Conservation (phyloP, 345 rosid genomes). For the Camelina sativa region DNA sequence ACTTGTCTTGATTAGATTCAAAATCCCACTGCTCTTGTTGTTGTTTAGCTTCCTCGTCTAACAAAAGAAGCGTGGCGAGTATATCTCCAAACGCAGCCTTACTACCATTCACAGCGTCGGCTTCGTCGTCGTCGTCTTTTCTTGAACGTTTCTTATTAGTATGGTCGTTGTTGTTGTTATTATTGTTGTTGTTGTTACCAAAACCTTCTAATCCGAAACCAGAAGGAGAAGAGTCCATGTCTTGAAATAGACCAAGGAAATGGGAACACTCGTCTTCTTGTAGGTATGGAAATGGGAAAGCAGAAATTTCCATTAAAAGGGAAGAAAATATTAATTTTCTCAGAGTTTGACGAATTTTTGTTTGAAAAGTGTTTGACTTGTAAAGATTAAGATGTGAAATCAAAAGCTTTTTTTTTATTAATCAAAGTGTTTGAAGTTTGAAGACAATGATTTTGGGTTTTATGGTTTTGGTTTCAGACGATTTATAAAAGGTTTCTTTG, state of each 20-base stretch:
- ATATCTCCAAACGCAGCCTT: constrained; percentile 45
- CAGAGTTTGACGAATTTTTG: constrained; percentile 34
- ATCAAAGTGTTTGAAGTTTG: constrained; percentile 37
- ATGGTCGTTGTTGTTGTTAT: constrained; percentile 28
- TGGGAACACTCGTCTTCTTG: constrained; percentile 55
- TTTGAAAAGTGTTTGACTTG: constrained; percentile 44
- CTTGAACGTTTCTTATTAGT: constrained; percentile 48
- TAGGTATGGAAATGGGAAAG: constrained; percentile 67
- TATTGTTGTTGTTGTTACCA: constrained; percentile 40
- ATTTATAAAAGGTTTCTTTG: constrained; percentile 43
- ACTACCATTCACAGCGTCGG: constrained; percentile 26
- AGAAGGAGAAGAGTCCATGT: constrained; percentile 48
- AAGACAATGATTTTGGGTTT: constrained; percentile 25
- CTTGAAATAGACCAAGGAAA: constrained; percentile 45
- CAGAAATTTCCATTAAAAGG: constrained; percentile 56
- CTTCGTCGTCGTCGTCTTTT: constrained; percentile 46
- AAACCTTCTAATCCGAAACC: constrained; percentile 44
- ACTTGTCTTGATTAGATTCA: constrained; percentile 49
- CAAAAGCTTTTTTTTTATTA: constrained; percentile 4
- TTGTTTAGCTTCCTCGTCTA: constrained; percentile 71
- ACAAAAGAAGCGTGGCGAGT: constrained; percentile 55
- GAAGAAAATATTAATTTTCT: background rate
- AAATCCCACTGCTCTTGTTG: constrained; percentile 48
- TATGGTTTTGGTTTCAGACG: constrained; percentile 27
- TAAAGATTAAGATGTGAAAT: constrained; percentile 48